Evolutionary conservation across 176 grass and related monocot genomes (phyloP), one percentile per base, ranked within the genome.

Genomic region (Musa beccarii): DNA sequence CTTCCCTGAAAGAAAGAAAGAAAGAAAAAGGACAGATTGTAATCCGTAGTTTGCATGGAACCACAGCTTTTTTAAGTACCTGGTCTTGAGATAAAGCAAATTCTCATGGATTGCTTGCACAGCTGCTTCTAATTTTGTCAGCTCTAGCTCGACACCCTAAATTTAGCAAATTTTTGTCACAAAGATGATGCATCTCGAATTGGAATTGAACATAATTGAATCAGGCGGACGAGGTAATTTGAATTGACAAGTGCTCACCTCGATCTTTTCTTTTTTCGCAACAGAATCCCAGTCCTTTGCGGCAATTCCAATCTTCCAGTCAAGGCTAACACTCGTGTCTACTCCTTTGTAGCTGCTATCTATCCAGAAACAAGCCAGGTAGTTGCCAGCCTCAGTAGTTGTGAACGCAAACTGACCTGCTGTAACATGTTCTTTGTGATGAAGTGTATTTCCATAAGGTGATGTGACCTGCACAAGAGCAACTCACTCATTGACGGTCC

Each of bases 211-310:
- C 4, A 51, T 20, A 10, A 34, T 20, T 9, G 10, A 4, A 10
- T 71, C 34, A 51, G 34, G 2, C 7, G 13, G 10, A 19, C 2
- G 20, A 52, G 17, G 9, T 11, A 8, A 16, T 20, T 49, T 49
- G 7, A 10, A 59, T 19, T 75, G 21, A 43, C 1, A 69, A 43
- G 49, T 21, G 34, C 13, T 79, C 23, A 93, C 94, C 90, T 97
- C 94, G 69, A 97, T 80, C 80, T 97, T 97, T 77, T 97, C 88
- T 65, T 97, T 97, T 78, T 84, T 89, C 80, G 88, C 94, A 66
- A 97, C 89, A 69, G 86, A 84, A 83, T 97, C 94, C 90, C 94
- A 97, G 43, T 97, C 90, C 86, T 93, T 97, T 9, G 90, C 75
- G 59, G 84, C 88, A 74, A 97, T 93, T 10, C 93, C 93, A 59